phyloP scores from a whole-genome alignment of 2,329 filamentous ascomycete species.

The Bipolaris cookei region DNA sequence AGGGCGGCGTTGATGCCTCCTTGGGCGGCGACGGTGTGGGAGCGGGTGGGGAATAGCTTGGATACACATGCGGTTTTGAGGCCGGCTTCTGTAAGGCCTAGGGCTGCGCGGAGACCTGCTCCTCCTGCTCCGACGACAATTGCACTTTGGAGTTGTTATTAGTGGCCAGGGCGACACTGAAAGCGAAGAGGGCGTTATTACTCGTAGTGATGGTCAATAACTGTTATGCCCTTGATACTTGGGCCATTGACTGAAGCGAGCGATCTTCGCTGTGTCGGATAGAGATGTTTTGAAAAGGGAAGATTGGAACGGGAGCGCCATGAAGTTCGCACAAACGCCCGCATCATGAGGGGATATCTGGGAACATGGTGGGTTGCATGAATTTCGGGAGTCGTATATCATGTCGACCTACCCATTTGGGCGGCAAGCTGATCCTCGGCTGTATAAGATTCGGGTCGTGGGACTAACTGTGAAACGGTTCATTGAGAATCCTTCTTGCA shows the following conservation, averaged over 20 bases:
- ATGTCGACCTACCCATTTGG: slow-evolving; percentile 22
- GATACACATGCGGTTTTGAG: slow-evolving; percentile 70
- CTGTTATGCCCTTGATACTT: slow-evolving; percentile 30
- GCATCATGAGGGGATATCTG: slow-evolving; percentile 24
- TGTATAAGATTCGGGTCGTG: slow-evolving; percentile 17
- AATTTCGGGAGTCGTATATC: not conserved
- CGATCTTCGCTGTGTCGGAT: slow-evolving; percentile 14
- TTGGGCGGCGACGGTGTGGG: slow-evolving; percentile 71
- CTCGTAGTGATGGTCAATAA: slow-evolving; percentile 48
- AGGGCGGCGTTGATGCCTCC: slow-evolving; percentile 68
- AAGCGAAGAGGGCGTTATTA: slow-evolving; percentile 10
- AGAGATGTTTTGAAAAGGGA: slow-evolving; percentile 8
- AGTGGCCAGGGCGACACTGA: not conserved
- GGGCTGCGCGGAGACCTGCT: slow-evolving; percentile 67
- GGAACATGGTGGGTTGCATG: not conserved
- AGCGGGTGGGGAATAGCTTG: slow-evolving; percentile 68
- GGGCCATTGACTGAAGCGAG: slow-evolving; percentile 26
- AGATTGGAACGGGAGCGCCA: slow-evolving; percentile 25
- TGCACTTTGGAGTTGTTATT: slow-evolving; percentile 36
- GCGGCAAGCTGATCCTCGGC: slow-evolving; percentile 28
- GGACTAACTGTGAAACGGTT: not conserved
- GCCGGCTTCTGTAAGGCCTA: slow-evolving; percentile 68
- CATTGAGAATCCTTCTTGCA: not conserved
- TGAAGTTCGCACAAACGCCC: slow-evolving; percentile 32
- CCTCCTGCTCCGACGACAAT: slow-evolving; percentile 63